Evolutionary conservation across 1,284 basidiomycete species (phyloP).

Genomic region (Trametes sp.): DNA sequence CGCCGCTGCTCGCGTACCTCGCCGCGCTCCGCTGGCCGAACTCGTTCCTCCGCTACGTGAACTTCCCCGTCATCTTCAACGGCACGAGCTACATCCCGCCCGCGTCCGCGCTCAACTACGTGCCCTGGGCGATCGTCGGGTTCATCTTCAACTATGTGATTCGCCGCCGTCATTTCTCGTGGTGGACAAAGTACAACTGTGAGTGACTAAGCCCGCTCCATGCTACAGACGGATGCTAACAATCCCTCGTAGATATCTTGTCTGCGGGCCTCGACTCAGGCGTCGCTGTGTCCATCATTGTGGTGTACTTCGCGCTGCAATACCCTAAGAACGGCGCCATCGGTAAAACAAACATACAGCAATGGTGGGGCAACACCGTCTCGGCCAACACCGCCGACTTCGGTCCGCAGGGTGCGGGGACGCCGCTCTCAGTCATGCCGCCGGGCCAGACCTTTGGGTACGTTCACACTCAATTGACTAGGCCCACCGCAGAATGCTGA

Average conservation of each 20-base stretch:
- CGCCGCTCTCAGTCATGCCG: not conserved
- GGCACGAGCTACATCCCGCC: conserved; percentile 49
- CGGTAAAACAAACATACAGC: conserved; percentile 44
- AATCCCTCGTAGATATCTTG: conserved; percentile 47
- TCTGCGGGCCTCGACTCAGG: conserved; percentile 59
- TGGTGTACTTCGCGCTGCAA: conserved; percentile 60
- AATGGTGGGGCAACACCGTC: conserved; percentile 55
- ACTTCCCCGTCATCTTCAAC: conserved; percentile 62
- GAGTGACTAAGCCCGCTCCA: conserved; percentile 17
- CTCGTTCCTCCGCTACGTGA: conserved; percentile 74
- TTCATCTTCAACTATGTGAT: conserved; percentile 56
- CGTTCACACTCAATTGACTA: not conserved
- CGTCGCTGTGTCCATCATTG: conserved; percentile 50
- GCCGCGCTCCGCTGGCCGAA: conserved; percentile 49
- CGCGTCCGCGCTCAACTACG: conserved; percentile 53
- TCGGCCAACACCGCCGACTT: conserved; percentile 42
- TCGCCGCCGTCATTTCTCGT: conserved; percentile 49
- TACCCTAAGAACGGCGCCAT: conserved; percentile 53
- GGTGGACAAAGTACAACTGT: conserved; percentile 60
- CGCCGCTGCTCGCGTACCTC: conserved; percentile 49
- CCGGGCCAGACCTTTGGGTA: not conserved
- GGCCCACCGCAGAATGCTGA: not conserved
- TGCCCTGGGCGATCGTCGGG: conserved; percentile 48
- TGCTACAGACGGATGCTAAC: not conserved
- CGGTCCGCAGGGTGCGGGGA: not conserved